These are phyloP conservation scores for Chaetomiaceae sp. DNA, from an alignment of 2,329 filamentous ascomycete genomes.

Conservation along the genomic window DNA sequence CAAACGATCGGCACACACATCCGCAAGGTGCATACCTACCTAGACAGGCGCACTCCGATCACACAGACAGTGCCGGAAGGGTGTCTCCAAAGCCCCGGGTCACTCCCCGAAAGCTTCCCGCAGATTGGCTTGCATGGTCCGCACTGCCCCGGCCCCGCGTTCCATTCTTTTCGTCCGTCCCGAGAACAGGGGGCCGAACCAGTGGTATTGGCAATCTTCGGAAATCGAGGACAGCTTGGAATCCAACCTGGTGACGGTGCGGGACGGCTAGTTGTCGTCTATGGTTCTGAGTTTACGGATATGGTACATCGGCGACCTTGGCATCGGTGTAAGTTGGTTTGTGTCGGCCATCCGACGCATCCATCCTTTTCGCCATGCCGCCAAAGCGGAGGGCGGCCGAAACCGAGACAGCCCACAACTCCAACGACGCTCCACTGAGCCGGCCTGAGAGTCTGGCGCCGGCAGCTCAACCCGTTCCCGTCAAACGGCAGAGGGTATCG, in stretches of 20 bases:
- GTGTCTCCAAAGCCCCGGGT: neutral
- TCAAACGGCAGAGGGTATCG: slow-evolving; percentile 62
- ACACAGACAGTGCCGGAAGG: neutral
- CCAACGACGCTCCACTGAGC: neutral
- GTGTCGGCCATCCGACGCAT: slow-evolving; percentile 2
- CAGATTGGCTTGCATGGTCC: neutral
- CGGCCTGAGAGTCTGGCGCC: slow-evolving; percentile 10
- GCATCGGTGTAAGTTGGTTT: slow-evolving; percentile 3
- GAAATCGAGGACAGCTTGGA: neutral
- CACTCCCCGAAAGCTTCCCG: neutral
- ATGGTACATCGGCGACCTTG: slow-evolving; percentile 11
- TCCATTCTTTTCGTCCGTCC: neutral
- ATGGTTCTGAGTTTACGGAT: slow-evolving; percentile 3
- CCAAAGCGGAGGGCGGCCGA: slow-evolving; percentile 36
- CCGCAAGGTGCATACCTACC: too few relatives aligned
- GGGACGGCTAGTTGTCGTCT: too few relatives aligned
- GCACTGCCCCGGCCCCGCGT: neutral
- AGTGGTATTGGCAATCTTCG: neutral
- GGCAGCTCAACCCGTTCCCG: slow-evolving; percentile 27
- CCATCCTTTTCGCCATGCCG: slow-evolving; percentile 32
- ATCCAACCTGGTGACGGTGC: neutral
- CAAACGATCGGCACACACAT: neutral
- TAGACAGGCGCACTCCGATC: too few relatives aligned
- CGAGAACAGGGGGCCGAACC: neutral
- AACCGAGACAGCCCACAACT: slow-evolving; percentile 13